Conservation (phyloP, 441 rosid species). For the Croton laevigatus region DNA sequence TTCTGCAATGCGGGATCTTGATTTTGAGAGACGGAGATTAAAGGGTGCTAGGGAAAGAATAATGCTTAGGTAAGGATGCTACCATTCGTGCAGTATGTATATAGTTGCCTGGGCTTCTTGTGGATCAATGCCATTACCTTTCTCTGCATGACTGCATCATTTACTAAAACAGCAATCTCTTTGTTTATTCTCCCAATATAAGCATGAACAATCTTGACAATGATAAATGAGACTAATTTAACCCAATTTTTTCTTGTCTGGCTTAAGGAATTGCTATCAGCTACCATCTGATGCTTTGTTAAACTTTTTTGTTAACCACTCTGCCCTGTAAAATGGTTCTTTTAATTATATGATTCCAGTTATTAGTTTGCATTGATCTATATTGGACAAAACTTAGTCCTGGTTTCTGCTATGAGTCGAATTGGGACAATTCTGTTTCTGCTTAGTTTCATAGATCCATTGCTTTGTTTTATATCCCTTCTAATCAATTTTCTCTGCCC, state of each 20-base stretch:
- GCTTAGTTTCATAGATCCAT: background rate
- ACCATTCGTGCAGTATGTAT: background rate
- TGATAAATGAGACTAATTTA: background rate
- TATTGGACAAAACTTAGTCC: background rate
- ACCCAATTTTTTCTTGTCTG: background rate
- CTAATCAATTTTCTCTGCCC: background rate
- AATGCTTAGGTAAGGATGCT: conserved; percentile 78
- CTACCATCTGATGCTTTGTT: background rate
- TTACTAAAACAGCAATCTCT: background rate
- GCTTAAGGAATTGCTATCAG: background rate
- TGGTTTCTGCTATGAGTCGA: background rate
- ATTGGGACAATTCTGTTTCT: background rate
- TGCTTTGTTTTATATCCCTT: background rate
- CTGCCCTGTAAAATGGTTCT: background rate
- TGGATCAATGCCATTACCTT: background rate
- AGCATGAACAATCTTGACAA: background rate
- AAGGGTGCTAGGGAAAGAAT: conserved; percentile 97
- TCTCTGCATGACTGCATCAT: background rate
- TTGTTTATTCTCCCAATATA: background rate
- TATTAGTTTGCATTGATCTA: background rate
- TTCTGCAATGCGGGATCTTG: conserved; percentile 81
- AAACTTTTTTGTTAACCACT: no score
- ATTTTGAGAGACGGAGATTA: conserved; percentile 82
- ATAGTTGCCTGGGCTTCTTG: background rate
- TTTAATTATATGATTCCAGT: background rate